Base-by-base conservation (phyloP, 2,329 filamentous ascomycete species). In the Lachnellula occidentalis region DNA sequence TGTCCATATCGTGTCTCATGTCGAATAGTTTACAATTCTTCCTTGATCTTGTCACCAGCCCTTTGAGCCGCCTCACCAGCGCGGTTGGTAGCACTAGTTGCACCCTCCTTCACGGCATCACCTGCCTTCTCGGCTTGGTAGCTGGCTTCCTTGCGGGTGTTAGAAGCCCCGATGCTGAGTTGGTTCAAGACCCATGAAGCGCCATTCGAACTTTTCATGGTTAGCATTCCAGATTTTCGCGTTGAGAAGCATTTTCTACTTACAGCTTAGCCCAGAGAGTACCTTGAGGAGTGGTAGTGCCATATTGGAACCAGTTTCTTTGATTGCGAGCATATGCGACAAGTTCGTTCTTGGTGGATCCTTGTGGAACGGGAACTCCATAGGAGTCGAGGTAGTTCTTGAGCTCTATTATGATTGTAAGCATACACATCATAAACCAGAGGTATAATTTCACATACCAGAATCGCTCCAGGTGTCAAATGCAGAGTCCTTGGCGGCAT, bases 361-460 rank as follows among this genome's bases (percentile, higher is more conserved):
- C 66, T 60, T 69, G 66, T 45, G 63, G 65, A 39, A 65, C 65
- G 2, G 60, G 55, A 41, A 92, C 74, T 37, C 89, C 89, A 60
- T 90, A 92, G 58, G 83, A 87, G 67, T 92, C 88, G 6, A 92
- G 80, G 66, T 92, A 92, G 1, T 81, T 74, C 76, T 92, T 92
- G 58, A 94, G 75, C 24, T 92, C 64, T 56, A 87, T 45, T 11
- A 2, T 15, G 6, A 8, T 31, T 36, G 51, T 79, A 80, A 64
- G 45, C 22, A 3, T 3, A 24, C 9, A 43, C 5, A 39, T 17
- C 12, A 37, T 12, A 12, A 24, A 22, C 14, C 22, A 24, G 11
- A 21, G 17, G 34, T 37, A 39, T 21, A 36, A 31, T 11, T 42
- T 11, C 17, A 45, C 21, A 12, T 50, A 56, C 57, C 64, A 41